Evolutionary conservation across 257 asterid species (phyloP).

Genomic region (Jacaranda mimosifolia): DNA sequence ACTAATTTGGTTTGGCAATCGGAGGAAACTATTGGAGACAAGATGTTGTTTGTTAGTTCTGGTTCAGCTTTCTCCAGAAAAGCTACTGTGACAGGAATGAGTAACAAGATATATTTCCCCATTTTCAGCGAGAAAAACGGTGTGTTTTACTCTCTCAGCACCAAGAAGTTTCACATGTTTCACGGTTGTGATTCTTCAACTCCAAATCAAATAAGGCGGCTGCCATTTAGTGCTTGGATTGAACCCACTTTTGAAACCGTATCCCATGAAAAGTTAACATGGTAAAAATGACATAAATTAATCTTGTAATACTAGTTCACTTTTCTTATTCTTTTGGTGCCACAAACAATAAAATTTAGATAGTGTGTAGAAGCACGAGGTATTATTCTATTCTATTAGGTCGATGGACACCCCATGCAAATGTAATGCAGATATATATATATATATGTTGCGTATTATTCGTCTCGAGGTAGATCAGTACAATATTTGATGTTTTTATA

Average conservation of each 20-base stretch:
- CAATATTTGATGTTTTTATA: too few relatives aligned
- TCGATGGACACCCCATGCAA: too few relatives aligned
- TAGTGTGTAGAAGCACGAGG: too few relatives aligned
- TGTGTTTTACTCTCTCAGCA: not conserved
- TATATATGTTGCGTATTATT: too few relatives aligned
- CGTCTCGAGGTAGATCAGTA: too few relatives aligned
- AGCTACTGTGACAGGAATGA: not conserved
- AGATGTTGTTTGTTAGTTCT: not conserved
- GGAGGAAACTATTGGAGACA: not conserved
- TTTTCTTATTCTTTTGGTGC: too few relatives aligned
- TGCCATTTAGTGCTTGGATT: not conserved
- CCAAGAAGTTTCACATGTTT: not conserved
- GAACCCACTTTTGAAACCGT: not conserved
- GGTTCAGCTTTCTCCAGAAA: not conserved
- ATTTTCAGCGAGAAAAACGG: not conserved
- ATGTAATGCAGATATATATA: too few relatives aligned
- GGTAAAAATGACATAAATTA: too few relatives aligned
- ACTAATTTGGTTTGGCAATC: not conserved
- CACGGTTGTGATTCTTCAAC: not conserved
- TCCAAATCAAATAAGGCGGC: not conserved
- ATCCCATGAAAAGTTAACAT: not conserved
- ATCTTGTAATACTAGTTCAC: too few relatives aligned
- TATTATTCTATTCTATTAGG: too few relatives aligned
- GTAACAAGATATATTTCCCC: not conserved
- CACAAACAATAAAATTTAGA: too few relatives aligned